Base-by-base conservation (phyloP, 202 grass and related monocot species). In the Schoenoplectus tabernaemontani region DNA sequence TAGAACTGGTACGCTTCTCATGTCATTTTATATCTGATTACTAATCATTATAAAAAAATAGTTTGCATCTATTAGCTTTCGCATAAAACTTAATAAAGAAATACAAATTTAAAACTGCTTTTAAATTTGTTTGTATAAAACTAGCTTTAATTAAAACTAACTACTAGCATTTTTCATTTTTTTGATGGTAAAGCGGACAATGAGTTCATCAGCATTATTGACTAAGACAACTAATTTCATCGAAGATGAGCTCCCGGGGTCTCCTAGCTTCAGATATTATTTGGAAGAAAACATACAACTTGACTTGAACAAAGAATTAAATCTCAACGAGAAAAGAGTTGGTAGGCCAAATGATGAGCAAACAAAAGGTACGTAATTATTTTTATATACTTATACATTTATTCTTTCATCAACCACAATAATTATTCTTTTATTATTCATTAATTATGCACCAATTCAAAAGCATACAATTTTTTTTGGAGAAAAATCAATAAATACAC, bases 1-100 rank as follows among this genome's bases (percentile, higher is more conserved):
- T 73, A 32, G 12, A 48, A 48, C 32, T 73, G 68, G 68, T 73
- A 73, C 68, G 51, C 16, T 20, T 66, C 61, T 41, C 68, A 50
- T 50, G 20, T 48, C 48, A 2, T 17, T 39, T 54, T n/a, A 59
- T 61, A 50, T 32, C 68, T 73, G 11, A 32, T 50, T 23, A 73
- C 33, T 32, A 17, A 5, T 73, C 43, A 47, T 47, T 26, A 28
- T 44, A 44, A 47, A 9, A 48, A 71, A 28, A 2, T 0, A 9
- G 4, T 16, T 28, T 1, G 23, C 32, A 43, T 33, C 32, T 0
- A 50, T 50, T 73, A 72, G 22, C 22, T 70, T 72, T 66, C 22
- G 2, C 38, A 17, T 20, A 4, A 43, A 42, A 43, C 1, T 28
- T 5, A 32, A 72, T 22, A 72, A 1, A 20, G 7, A 17, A 15